Base-by-base conservation (phyloP, 345 rosid genomes). In the Passiflora organensis region DNA sequence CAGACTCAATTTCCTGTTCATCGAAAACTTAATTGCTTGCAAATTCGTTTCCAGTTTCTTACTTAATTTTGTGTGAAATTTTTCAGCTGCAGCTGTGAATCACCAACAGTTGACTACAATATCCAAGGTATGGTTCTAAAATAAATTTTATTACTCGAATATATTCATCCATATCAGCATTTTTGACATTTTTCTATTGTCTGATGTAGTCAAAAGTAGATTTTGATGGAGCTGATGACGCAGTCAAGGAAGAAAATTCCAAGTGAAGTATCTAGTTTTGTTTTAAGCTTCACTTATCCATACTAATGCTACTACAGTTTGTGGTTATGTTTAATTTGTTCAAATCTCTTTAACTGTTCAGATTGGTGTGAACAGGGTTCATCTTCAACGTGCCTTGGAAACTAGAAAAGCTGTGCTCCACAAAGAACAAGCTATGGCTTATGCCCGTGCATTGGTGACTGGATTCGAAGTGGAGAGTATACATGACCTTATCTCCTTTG, bases 341-440 rank as follows among this genome's bases (percentile, higher is more conserved):
- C 34, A 28, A 28, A 28, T 28, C 8, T 28, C 34, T 8, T 51
- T 66, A 63, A 58, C 69, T 63, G 44, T 55, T 63, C 53, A 53
- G 62, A 46, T 62, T 41, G 53, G 55, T 60, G 59, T 67, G 76
- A 61, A 61, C 76, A 93, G 99, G 85, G 76, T 82, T 69, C 91
- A 66, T 62, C 95, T 93, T 66, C 99, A 84, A 34, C 89, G 87
- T 55, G 87, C 82, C 54, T 58, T 93, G 63, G 96, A 84, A 69
- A 76, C 81, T 60, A 78, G 99, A 61, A 89, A 74, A 62, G 82
- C 77, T 13, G 91, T 88, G 46, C 84, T 93, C 50, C 80, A 75
- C 76, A 89, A 84, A 71, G 99, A 93, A 76, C 99, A 93, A 74
- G 99, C 95, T 47, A 93, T 93, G 99, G 96, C 96, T 37, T 93